Conservation (phyloP, 306 rosid species). For the Glycine soja region DNA sequence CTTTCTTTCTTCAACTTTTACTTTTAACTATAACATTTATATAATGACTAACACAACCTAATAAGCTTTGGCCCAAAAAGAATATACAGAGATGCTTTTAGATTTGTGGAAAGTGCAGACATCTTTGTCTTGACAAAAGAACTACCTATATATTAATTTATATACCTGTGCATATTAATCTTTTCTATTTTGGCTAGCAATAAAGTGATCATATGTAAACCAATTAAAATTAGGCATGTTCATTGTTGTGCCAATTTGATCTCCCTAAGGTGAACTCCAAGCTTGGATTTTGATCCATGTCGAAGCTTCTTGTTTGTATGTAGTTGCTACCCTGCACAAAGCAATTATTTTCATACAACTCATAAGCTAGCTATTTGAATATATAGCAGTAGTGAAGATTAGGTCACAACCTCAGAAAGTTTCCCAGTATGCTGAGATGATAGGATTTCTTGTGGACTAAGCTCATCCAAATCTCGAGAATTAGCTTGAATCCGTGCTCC, state of each 20-base stretch:
- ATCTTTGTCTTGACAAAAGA: conserved; percentile 53
- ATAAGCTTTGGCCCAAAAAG: conserved; percentile 57
- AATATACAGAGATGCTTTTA: conserved; percentile 62
- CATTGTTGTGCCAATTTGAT: conserved; percentile 57
- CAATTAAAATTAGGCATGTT: conserved; percentile 47
- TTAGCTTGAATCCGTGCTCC: conserved; percentile 55
- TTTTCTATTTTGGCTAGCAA: conserved; percentile 25
- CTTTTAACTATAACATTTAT: conserved; percentile 50
- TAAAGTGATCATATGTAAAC: conserved; percentile 36
- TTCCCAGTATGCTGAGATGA: conserved; percentile 54
- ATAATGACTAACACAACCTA: conserved; percentile 57
- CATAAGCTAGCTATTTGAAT: background rate
- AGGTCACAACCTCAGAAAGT: conserved; percentile 57
- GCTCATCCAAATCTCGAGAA: conserved; percentile 51
- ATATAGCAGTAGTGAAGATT: conserved; percentile 9
- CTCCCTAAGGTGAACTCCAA: conserved; percentile 81
- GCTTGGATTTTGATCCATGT: conserved; percentile 61
- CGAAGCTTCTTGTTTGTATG: conserved; percentile 53
- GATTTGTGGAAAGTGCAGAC: conserved; percentile 51
- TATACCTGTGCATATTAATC: conserved; percentile 45
- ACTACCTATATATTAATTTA: conserved; percentile 38
- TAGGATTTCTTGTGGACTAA: conserved; percentile 47
- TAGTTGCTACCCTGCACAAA: conserved; percentile 64
- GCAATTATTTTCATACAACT: conserved; percentile 36
- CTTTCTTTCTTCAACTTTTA: conserved; percentile 60